These are phyloP conservation scores for Suillus spraguei DNA, from an alignment of 768 basidiomycete species.

Conservation along the genomic window DNA sequence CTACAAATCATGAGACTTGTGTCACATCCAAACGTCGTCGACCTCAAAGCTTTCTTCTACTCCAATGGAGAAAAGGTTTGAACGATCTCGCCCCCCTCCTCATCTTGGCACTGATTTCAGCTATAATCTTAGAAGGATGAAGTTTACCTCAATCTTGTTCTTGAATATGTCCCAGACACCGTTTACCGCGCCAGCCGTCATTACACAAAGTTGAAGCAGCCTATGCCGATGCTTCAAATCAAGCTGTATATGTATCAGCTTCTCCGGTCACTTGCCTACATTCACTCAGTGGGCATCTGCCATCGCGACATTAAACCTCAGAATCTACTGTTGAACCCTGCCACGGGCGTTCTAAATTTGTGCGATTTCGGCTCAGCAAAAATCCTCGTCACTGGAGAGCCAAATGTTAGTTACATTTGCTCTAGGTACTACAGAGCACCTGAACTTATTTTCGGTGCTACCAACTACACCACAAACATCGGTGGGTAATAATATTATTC, in stretches of 20 bases:
- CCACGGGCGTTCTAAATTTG: constrained; percentile 94
- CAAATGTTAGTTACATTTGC: constrained; percentile 99
- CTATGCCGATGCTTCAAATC: constrained; percentile 99
- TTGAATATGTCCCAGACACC: constrained; percentile 99
- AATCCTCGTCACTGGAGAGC: constrained; percentile 96
- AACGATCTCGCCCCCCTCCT: constrained; percentile 15
- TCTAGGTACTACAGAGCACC: constrained; percentile 99
- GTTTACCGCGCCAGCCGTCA: constrained; percentile 99
- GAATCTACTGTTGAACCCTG: constrained; percentile 96
- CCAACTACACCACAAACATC: constrained; percentile 99
- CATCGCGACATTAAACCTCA: constrained; percentile 99
- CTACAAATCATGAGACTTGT: constrained; percentile 98
- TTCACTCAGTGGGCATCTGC: constrained; percentile 99
- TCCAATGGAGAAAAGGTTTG: constrained; percentile 98
- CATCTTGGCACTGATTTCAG: constrained; percentile 14
- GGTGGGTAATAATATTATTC: constrained; percentile 55
- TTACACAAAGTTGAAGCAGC: constrained; percentile 99
- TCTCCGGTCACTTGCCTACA: constrained; percentile 96
- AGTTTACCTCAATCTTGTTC: constrained; percentile 98
- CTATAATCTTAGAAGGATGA: constrained; percentile 83
- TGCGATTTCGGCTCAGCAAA: constrained; percentile 99
- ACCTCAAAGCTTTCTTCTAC: constrained; percentile 98
- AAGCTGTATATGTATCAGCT: constrained; percentile 99
- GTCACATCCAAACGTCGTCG: constrained; percentile 96
- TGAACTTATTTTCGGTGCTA: constrained; percentile 98